Percentiles rank a stretch among this genome's conserved stretches.
Evolutionary conservation across 202 grass and related monocot genomes (phyloP).

Genomic region (Miscanthus sacchariflorus): DNA sequence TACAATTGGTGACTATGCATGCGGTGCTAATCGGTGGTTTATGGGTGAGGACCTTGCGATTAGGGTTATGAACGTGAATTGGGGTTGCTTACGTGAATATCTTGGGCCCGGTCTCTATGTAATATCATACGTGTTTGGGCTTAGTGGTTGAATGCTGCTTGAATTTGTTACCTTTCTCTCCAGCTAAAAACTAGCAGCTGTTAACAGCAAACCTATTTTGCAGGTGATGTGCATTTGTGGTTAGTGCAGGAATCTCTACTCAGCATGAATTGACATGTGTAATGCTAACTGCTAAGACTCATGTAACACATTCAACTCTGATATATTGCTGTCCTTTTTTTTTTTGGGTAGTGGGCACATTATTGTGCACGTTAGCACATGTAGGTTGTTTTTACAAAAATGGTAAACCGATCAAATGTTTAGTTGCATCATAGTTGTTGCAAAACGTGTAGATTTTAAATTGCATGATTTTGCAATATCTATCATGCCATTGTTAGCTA

Average conservation of each 20-base stretch:
- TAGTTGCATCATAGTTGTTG: neutral
- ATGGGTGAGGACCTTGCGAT: neutral
- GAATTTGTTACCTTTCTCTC: neutral
- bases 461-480: neutral
- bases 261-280: neutral
- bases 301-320: neutral
- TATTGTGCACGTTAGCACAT: neutral
- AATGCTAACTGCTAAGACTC: too few species aligned
- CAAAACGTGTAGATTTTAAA: neutral
- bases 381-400: neutral
- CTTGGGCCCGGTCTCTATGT: neutral
- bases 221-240: neutral
- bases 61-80: slow-evolving; percentile 4
- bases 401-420: neutral
- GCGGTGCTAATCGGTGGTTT: neutral
- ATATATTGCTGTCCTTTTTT: neutral
- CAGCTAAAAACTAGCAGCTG: neutral
- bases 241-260: neutral
- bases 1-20: neutral
- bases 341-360: neutral
- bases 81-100: neutral
- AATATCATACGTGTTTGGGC: neutral
- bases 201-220: neutral
- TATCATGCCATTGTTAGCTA: neutral
- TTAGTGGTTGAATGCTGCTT: neutral